Evolutionary conservation across 2,329 filamentous ascomycete species (phyloP), one percentile per base, ranked within the genome.

Genomic region (Sporothrix luriei): DNA sequence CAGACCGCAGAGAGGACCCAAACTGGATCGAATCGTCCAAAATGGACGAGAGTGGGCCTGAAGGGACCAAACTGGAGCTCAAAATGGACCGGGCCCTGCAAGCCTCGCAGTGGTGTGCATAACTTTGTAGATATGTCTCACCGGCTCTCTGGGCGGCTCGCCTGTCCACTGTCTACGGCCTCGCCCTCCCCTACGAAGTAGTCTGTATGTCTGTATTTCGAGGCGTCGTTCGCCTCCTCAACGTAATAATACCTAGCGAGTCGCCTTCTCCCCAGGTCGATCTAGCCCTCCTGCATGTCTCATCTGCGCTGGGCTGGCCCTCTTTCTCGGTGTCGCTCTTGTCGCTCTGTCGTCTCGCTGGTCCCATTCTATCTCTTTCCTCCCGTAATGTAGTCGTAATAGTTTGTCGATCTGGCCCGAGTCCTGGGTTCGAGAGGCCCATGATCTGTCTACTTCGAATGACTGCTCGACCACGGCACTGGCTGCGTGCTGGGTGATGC

Each of bases 41-140:
- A n/a, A 61, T 38, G 11, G 14, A 11, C 11, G 13, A 48, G 29
- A 26, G 24, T 4, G 10, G 11, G n/a, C 54, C 16, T 11, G 9
- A 46, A 46, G 57, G 43, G 57, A 54, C 21, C 21, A 26, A 14
- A 29, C 3, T 11, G 3, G 51, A 6, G 11, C 51, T 14, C 5
- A 0, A 10, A 7, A 52, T 29, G 29, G 29, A 59, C 55, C 61
- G 11, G 61, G 29, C 29, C 43, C 49, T 54, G 67, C 48, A 54
- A 26, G 57, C 46, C 57, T 43, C 33, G 48, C 67, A 68, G 67
- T 68, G 67, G 57, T 62, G 57, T 54, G 67, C 67, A 64, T 52
- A n/a, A n/a, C n/a, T n/a, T n/a, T n/a, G n/a, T n/a, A 26, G 19
- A 19, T 24, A 33, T 43, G 49, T 46, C 57, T 61, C 29, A 19